Conservation (phyloP, 2,329 filamentous ascomycete species). For the Huntiella abstrusa region DNA sequence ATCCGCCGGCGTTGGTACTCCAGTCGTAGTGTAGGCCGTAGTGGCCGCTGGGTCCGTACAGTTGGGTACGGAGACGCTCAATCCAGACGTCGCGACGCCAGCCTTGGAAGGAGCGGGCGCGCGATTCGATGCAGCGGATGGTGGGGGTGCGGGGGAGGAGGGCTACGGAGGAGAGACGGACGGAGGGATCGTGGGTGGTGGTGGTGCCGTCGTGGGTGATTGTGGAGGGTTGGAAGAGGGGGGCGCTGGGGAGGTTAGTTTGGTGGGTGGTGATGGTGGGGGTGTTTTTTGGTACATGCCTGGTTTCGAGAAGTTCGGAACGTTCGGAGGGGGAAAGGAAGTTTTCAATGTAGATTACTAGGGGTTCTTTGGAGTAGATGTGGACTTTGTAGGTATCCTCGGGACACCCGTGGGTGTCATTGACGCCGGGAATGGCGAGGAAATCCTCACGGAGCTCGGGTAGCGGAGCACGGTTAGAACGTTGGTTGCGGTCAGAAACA, state of each 20-base stretch:
- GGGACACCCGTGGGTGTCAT: constrained; percentile 21
- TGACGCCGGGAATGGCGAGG: constrained; percentile 26
- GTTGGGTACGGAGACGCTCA: constrained; percentile 30
- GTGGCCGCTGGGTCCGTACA: constrained; percentile 25
- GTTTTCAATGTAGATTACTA: constrained; percentile 30
- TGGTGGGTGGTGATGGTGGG: neutral
- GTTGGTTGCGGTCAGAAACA: constrained; percentile 17
- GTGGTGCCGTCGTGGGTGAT: constrained; percentile 20
- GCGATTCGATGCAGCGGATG: constrained; percentile 28
- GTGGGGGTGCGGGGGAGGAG: constrained; percentile 22
- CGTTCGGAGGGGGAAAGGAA: constrained; percentile 26
- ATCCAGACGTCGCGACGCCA: constrained; percentile 21
- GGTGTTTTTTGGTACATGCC: constrained; percentile 16
- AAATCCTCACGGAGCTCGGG: constrained; percentile 32
- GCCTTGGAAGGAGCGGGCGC: constrained; percentile 28
- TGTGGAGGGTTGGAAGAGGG: constrained; percentile 26
- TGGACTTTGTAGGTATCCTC: constrained; percentile 27
- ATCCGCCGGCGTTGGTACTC: constrained; percentile 23
- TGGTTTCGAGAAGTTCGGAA: constrained; percentile 23
- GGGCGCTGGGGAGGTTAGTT: constrained; percentile 17
- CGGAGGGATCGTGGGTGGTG: constrained; percentile 21
- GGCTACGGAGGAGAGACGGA: constrained; percentile 23
- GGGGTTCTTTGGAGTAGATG: constrained; percentile 19
- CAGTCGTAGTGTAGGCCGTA: constrained; percentile 34
- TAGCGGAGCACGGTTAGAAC: constrained; percentile 21